Percentiles rank a stretch among this genome's conserved stretches.
These are phyloP conservation scores for Gentiana macrophylla DNA, from an alignment of 257 asterid species.

Conservation along the genomic window DNA sequence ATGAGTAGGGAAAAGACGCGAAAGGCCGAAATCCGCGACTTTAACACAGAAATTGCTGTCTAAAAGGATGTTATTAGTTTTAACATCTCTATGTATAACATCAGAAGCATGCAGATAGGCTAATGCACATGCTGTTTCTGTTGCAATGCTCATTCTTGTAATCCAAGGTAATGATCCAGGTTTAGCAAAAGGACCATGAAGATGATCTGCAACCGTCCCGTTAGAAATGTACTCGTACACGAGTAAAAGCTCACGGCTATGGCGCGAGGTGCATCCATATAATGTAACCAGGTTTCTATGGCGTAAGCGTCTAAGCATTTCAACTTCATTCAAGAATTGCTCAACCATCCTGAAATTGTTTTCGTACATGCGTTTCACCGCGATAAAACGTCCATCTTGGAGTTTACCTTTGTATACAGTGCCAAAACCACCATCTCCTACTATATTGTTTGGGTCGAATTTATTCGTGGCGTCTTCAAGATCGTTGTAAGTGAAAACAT, in stretches of 20 bases:
- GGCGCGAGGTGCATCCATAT: slow-evolving; percentile 73
- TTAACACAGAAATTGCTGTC: slow-evolving; percentile 58
- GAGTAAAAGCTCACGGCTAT: slow-evolving; percentile 48
- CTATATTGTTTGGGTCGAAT: slow-evolving; percentile 45
- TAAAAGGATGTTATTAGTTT: slow-evolving; percentile 63
- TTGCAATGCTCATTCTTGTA: slow-evolving; percentile 53
- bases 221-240: slow-evolving; percentile 71
- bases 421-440: slow-evolving; percentile 93
- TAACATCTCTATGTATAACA: slow-evolving; percentile 75
- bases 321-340: slow-evolving; percentile 68
- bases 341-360: slow-evolving; percentile 62
- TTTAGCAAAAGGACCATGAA: slow-evolving; percentile 48
- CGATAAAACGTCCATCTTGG: slow-evolving; percentile 65
- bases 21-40: slow-evolving; percentile 88
- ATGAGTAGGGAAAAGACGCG: slow-evolving; percentile 49
- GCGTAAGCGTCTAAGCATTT: slow-evolving; percentile 46
- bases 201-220: slow-evolving; percentile 80
- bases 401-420: slow-evolving; percentile 60
- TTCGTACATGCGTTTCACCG: slow-evolving; percentile 67
- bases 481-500: slow-evolving; percentile 46
- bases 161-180: slow-evolving; percentile 51
- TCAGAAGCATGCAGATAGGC: slow-evolving; percentile 59
- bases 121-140: slow-evolving; percentile 68
- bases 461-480: slow-evolving; percentile 69
- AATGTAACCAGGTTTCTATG: slow-evolving; percentile 55